Evolutionary conservation across 768 basidiomycete genomes (phyloP).

Genomic region (Suillus brevipes): DNA sequence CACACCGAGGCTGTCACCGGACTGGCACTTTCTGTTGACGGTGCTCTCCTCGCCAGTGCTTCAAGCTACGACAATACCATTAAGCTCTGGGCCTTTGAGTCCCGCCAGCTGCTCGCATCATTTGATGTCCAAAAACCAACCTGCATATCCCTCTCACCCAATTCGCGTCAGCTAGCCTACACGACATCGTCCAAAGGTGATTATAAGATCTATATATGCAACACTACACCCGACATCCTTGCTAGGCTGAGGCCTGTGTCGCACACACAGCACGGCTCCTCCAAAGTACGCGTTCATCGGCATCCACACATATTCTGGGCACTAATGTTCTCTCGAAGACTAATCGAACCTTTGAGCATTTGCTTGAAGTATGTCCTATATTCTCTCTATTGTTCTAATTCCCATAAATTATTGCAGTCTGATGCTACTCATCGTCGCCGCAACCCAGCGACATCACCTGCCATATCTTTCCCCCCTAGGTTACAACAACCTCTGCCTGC

Average conservation of each 20-base stretch:
- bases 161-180: neutral
- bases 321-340: neutral
- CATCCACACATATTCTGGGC: neutral
- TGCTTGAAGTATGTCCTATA: neutral
- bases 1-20: neutral
- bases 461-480: neutral
- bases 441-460: neutral
- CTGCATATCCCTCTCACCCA: neutral
- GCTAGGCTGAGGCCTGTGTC: neutral
- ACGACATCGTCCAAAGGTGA: neutral
- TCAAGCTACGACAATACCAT: neutral
- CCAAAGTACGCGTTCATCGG: neutral
- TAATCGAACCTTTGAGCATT: neutral
- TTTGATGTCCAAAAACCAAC: neutral
- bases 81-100: neutral
- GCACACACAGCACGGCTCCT: neutral
- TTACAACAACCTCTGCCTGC: neutral
- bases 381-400: neutral
- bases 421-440: neutral
- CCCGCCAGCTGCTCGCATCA: neutral
- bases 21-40: neutral
- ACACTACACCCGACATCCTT: neutral
- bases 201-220: neutral
- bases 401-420: neutral
- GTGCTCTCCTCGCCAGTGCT: neutral